Evolutionary conservation across 106 monocot species (phyloP).

Genomic region (Allium sativum): DNA sequence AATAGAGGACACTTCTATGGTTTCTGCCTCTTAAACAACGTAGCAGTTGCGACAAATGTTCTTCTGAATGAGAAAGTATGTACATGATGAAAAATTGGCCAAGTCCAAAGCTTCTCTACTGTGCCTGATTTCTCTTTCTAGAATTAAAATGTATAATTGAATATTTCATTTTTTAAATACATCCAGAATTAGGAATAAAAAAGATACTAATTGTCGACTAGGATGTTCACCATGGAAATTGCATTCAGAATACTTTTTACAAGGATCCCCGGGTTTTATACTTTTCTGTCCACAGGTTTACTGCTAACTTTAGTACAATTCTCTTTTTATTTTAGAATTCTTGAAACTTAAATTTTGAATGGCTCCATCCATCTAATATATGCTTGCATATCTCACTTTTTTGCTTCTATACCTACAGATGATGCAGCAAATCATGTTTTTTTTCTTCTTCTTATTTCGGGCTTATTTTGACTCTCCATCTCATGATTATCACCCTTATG

Average conservation of each 20-base stretch:
- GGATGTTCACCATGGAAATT: conserved; percentile 99
- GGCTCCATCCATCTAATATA: no score
- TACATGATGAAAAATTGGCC: not conserved
- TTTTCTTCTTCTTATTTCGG: no score
- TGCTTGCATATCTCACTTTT: no score
- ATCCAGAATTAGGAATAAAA: conserved; percentile 77
- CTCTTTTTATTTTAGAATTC: no score
- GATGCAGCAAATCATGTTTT: no score
- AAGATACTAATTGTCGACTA: conserved; percentile 97
- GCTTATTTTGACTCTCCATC: no score
- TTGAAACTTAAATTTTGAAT: no score
- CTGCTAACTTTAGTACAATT: not conserved
- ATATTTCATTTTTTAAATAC: conserved; percentile 14
- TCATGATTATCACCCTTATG: no score
- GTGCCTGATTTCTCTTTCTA: no score
- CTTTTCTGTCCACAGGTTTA: conserved; percentile 94
- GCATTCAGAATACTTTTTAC: conserved; percentile 89
- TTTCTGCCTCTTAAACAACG: conserved; percentile 96
- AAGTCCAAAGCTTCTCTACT: no score
- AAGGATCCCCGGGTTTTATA: conserved; percentile 78
- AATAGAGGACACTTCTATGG: conserved; percentile 78
- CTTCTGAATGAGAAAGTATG: conserved; percentile 72
- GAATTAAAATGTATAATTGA: not conserved
- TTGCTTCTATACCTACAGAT: no score
- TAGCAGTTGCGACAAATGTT: conserved; percentile 73